Evolutionary conservation across 345 rosid species (phyloP), one percentile per base, ranked within the genome.

Genomic region (Iberis pinnata): DNA sequence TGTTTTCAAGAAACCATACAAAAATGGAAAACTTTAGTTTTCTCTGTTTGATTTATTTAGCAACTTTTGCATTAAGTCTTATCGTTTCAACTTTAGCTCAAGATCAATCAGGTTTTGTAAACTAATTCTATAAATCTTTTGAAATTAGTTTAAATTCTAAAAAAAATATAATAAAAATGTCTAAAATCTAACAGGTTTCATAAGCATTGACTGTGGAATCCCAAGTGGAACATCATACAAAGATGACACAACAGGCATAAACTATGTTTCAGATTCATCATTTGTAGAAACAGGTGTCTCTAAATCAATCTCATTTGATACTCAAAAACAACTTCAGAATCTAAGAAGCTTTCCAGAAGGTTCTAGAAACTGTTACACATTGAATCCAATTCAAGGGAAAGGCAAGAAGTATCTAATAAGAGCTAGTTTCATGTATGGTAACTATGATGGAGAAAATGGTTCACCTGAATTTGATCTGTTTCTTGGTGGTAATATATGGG

Each of bases 151-250:
- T n/a, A n/a, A n/a, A n/a, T n/a, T n/a, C n/a, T n/a, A n/a, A n/a
- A n/a, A n/a, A n/a, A n/a, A n/a, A n/a, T n/a, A n/a, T n/a, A n/a
- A 26, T 26, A 4, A 26, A 26, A 26, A 26, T 26, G 29, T 26
- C 29, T 26, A 26, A 26, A 26, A 26, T 26, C 29, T 26, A 4
- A 25, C 35, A 46, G 44, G 76, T 19, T 76, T 76, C 49, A 70
- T 73, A 13, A 73, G 80, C 71, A 64, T 73, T 8, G 80, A 76
- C 14, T 76, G 72, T 68, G 78, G 80, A 9, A 41, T 69, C 17
- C 43, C 65, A 27, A 46, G 42, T 27, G 56, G 45, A 22, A 46
- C 67, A 38, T 59, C 53, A 6, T 75, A 74, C 29, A 59, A 17
- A 10, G 77, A 74, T 3, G 7, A 60, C 5, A 45, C 40, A 18